Conservation (phyloP, 2,329 filamentous ascomycete genomes). For the Hymenotorrendiella dingleyae region DNA sequence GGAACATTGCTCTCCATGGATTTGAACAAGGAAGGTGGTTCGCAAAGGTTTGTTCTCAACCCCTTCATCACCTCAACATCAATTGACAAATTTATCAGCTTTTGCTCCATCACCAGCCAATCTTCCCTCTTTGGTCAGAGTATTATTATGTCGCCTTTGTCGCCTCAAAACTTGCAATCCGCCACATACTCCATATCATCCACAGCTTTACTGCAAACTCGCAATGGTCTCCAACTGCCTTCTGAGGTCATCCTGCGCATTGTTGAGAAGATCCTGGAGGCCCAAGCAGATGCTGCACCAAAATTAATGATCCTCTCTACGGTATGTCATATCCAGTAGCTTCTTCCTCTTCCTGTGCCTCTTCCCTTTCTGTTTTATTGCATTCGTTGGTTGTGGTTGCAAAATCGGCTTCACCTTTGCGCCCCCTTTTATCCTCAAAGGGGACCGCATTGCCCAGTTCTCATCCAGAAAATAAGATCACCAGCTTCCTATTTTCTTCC, state of each 20-base stretch:
- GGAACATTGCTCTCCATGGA: no score
- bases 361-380: not conserved
- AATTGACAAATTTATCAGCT: no score
- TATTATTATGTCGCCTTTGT: not conserved
- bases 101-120: no score
- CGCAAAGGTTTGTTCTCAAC: no score
- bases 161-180: not conserved
- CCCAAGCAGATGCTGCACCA: conserved; percentile 12
- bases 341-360: not conserved
- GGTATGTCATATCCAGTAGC: conserved; percentile 11
- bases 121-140: not conserved
- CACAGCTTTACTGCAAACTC: conserved; percentile 1
- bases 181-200: no score
- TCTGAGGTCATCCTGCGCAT: conserved; percentile 21
- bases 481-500: no score
- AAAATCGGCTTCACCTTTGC: not conserved
- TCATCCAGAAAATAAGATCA: no score
- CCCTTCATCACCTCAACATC: no score
- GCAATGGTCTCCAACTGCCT: conserved; percentile 4
- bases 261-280: conserved; percentile 12
- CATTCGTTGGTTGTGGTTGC: not conserved
- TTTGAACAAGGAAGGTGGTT: no score
- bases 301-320: conserved; percentile 18
- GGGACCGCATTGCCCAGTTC: no score
- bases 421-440: no score